Base-by-base conservation (phyloP, 495 filamentous ascomycete species). In the Penicillium atrosanguineum region DNA sequence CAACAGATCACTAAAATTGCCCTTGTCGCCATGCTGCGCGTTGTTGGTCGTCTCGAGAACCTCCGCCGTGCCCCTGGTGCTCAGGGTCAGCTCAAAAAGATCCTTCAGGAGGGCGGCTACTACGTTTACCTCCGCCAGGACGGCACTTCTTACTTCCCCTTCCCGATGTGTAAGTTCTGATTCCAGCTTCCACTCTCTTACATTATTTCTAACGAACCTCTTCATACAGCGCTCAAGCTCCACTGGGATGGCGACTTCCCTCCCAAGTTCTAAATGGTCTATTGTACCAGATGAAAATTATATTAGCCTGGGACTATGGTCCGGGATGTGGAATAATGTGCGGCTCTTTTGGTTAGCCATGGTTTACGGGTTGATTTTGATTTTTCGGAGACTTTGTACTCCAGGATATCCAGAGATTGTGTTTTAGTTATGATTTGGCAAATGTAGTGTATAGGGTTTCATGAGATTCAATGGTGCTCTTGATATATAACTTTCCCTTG, bases 71-170 rank as follows among this genome's bases (percentile, higher is more conserved):
- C 85, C 0, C 69, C 80, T 0, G 89, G 89, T 2, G 73, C 77
- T 1, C 82, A 87, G 70, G 90, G 90, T 1, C 68, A 85, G 60
- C 67, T 95, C 44, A 91, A 92, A 78, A 87, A 84, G 73, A 74
- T 92, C 11, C 69, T 74, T 0, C 76, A 75, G 37, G 73, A 77
- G 3, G 84, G 79, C 15, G 86, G 81, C 0, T 83, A 80, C 63
- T 82, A 81, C 23, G 65, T 83, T 23, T 95, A 91, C 58, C 78
- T 95, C 73, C 81, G 83, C 47, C 83, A 88, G 67, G 87, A 95
- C 60, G 81, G 84, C 70, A 85, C 85, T 23, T 77, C 78, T 28
- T 84, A 84, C 69, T 88, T 79, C 64, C 79, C 87, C 7, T 93
- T 90, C 76, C 90, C 90, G 0, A 84, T 80, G 25, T 85, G 81